These are phyloP conservation scores for Ophiostoma novo-ulmi DNA, from an alignment of 2,329 filamentous ascomycete genomes.

Conservation along the genomic window DNA sequence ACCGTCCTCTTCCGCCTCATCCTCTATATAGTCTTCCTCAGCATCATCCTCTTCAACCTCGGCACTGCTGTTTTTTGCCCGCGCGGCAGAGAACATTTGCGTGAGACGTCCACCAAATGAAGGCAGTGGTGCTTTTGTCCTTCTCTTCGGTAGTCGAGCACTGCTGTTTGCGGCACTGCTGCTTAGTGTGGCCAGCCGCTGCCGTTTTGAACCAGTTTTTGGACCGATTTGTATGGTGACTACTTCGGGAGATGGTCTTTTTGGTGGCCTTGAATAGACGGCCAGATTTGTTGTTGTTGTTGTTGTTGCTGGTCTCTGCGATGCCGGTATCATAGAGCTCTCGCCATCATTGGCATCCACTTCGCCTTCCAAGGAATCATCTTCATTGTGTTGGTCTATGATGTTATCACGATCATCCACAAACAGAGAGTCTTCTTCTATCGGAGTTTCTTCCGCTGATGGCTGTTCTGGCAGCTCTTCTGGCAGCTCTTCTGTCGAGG, in stretches of 20 bases:
- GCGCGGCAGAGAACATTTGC: slow-evolving; percentile 29
- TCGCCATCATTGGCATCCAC: not conserved
- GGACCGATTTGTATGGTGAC: not conserved
- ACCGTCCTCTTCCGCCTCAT: slow-evolving; percentile 12
- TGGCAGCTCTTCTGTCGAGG: not conserved
- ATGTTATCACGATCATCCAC: not conserved
- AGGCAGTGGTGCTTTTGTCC: slow-evolving; percentile 24
- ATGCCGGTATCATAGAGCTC: not conserved
- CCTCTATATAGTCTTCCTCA: not conserved
- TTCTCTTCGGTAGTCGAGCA: not conserved
- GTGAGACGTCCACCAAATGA: slow-evolving; percentile 28
- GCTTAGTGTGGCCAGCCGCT: not conserved
- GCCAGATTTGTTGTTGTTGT: not conserved
- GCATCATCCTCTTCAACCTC: slow-evolving; percentile 12
- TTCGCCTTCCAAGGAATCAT: not conserved
- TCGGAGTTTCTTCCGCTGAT: not conserved
- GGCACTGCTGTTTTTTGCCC: not conserved
- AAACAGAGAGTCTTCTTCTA: not conserved
- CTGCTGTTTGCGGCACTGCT: slow-evolving; percentile 20
- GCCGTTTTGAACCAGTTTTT: not conserved
- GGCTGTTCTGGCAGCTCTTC: not conserved
- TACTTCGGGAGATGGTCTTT: not conserved
- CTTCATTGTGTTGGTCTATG: not conserved
- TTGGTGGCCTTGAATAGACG: not conserved
- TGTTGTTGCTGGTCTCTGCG: not conserved